These are phyloP conservation scores for Emergomyces africanus DNA, from an alignment of 2,329 filamentous ascomycete genomes.

Conservation along the genomic window DNA sequence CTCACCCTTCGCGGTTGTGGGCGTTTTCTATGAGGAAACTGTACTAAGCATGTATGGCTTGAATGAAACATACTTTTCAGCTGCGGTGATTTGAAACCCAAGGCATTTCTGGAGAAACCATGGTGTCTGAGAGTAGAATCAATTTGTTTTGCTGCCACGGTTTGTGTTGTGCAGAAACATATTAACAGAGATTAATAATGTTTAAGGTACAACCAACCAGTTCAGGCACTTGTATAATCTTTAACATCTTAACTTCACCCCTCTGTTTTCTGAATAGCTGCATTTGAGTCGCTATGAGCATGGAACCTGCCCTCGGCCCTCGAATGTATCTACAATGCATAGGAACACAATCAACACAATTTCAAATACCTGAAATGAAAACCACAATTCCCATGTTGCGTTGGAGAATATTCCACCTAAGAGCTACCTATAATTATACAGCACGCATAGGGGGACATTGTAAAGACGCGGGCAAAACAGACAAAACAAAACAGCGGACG, in stretches of 20 bases:
- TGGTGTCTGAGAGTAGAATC: not conserved
- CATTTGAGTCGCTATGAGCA: too few relatives aligned
- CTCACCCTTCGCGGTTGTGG: not conserved
- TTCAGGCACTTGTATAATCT: not conserved
- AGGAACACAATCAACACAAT: not conserved
- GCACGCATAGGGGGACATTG: not conserved
- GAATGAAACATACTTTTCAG: not conserved
- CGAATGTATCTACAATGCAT: not conserved
- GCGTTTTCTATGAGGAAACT: not conserved
- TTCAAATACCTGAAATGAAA: not conserved
- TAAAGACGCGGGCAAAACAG: not conserved
- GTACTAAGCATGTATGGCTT: not conserved
- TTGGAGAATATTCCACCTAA: not conserved
- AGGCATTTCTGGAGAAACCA: not conserved
- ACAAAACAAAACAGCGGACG: not conserved
- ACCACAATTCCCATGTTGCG: not conserved
- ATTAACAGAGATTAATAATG: too few relatives aligned
- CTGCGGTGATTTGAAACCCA: not conserved
- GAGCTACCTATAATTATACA: not conserved
- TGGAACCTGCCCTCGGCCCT: too few relatives aligned
- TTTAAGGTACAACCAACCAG: not conserved
- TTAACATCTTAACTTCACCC: too few relatives aligned
- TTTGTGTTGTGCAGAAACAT: not conserved
- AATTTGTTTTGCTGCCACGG: not conserved
- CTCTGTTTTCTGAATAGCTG: too few relatives aligned